Evolutionary conservation across 257 asterid genomes (phyloP).

Genomic region (Jaltomata sinuosa): DNA sequence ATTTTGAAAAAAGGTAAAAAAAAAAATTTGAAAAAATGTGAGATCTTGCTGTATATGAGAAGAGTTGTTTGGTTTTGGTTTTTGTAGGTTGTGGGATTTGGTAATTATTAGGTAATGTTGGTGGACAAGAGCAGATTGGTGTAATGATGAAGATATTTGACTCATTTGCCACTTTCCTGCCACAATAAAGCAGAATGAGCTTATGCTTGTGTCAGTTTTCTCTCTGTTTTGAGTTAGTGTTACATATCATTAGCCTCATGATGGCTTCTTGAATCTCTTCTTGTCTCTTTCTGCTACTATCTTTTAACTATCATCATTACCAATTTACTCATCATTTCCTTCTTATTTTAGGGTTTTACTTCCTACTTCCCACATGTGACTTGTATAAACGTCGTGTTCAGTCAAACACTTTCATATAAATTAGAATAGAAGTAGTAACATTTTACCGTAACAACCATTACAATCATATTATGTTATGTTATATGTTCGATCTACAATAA

Average conservation of each 20-base stretch:
- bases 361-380: neutral
- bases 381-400: neutral
- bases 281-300: slow-evolving; percentile 26
- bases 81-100: neutral
- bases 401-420: neutral
- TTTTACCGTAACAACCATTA: neutral
- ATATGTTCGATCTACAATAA: neutral
- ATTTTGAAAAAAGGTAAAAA: neutral
- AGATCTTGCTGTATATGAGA: neutral
- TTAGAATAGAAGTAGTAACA: neutral
- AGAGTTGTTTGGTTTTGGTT: neutral
- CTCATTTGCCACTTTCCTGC: slow-evolving; percentile 2
- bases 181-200: slow-evolving; percentile 8
- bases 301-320: slow-evolving; percentile 13
- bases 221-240: neutral
- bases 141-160: slow-evolving; percentile 53
- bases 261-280: slow-evolving; percentile 35
- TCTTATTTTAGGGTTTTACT: slow-evolving; percentile 36
- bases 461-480: neutral
- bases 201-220: slow-evolving; percentile 35
- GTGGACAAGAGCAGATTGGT: slow-evolving; percentile 52
- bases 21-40: neutral
- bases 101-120: neutral
- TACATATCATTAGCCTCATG: slow-evolving; percentile 25
- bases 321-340: neutral